Evolutionary conservation across 495 filamentous ascomycete genomes (phyloP), one percentile per base, ranked within the genome.

Genomic region (Xylaria flabelliformis): DNA sequence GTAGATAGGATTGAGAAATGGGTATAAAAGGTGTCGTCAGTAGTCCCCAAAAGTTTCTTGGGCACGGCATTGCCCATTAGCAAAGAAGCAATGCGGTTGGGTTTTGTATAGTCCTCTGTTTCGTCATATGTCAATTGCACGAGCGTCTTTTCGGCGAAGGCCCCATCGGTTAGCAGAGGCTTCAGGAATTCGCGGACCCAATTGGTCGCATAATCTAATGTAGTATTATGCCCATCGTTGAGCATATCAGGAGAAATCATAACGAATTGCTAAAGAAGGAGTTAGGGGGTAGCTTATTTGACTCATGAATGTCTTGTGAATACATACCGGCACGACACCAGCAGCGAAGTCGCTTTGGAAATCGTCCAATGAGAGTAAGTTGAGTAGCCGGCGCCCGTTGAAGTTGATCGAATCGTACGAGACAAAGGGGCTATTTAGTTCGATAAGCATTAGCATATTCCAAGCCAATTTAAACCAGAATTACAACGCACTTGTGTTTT

Each of bases 241-340:
- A 89, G 85, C 90, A 92, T 92, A 82, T 92, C 90, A 10, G 91
- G 91, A 10, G 89, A 90, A 74, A 92, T 86, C 77, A 91, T 91
- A 51, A 87, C 83, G 79, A 88, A 91, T 80, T 92, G 90, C 21
- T 70, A 64, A 32, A 55, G 2, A 9, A 55, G 3, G 34, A n/a
- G 89, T 70, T 29, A 51, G 67, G n/a, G 34, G 19, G 34, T 12
- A 6, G 12, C 32, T 34, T 26, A 41, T 32, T 46, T 13, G 7
- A 15, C 15, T 66, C 8, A 50, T 24, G 42, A 7, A 36, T 21
- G 12, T 29, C 8, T 17, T 21, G 29, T 46, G 29, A 29, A 32
- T 55, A 62, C 68, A 8, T 70, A 70, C 68, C 17, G 73, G 75
- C n/a, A 93, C 83, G n/a, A 77, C 77, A 64, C 88, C 82, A 36